These are phyloP conservation scores for Cyberlindnera maritima DNA, from an alignment of 805 yeast genomes.

Conservation along the genomic window DNA sequence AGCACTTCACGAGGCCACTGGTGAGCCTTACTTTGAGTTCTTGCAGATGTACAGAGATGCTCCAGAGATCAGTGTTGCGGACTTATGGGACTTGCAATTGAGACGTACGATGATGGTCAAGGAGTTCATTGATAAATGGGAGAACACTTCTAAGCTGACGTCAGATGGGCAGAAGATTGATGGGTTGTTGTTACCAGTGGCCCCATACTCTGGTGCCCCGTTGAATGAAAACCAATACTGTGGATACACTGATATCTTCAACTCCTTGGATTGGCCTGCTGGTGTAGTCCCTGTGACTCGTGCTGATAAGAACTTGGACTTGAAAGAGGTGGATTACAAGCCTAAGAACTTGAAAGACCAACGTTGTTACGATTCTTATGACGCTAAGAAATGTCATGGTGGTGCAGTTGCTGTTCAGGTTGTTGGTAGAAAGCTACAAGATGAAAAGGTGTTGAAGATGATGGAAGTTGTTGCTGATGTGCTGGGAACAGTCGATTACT, in stretches of 20 bases:
- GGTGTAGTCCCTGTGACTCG: slow-evolving; percentile 57
- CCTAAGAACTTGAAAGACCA: slow-evolving; percentile 34
- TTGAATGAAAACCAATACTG: slow-evolving; percentile 20
- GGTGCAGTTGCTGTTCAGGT: slow-evolving; percentile 65
- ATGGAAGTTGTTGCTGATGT: slow-evolving; percentile 37
- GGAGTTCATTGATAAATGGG: slow-evolving; percentile 42
- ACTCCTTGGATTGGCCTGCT: slow-evolving; percentile 53
- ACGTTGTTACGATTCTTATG: slow-evolving; percentile 48
- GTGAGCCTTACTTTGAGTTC: slow-evolving; percentile 38
- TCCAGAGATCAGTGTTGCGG: slow-evolving; percentile 33
- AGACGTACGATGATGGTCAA: slow-evolving; percentile 38
- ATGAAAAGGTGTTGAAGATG: slow-evolving; percentile 55
- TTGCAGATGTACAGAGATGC: slow-evolving; percentile 36
- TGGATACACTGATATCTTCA: slow-evolving; percentile 52
- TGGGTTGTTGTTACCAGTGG: slow-evolving; percentile 41
- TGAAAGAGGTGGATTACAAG: slow-evolving; percentile 41
- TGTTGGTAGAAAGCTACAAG: slow-evolving; percentile 56
- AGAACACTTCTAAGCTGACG: slow-evolving; percentile 33
- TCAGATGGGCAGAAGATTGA: slow-evolving; percentile 42
- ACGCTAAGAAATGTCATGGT: slow-evolving; percentile 36
- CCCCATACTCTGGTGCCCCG: slow-evolving; percentile 35
- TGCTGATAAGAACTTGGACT: slow-evolving; percentile 44
- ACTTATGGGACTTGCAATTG: slow-evolving; percentile 42
- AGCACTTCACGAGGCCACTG: slow-evolving; percentile 34
- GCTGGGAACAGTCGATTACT: slow-evolving; percentile 25